Evolutionary conservation across 164 flowering plant genomes (phyloP).

Genomic region (Cinnamomum chago): DNA sequence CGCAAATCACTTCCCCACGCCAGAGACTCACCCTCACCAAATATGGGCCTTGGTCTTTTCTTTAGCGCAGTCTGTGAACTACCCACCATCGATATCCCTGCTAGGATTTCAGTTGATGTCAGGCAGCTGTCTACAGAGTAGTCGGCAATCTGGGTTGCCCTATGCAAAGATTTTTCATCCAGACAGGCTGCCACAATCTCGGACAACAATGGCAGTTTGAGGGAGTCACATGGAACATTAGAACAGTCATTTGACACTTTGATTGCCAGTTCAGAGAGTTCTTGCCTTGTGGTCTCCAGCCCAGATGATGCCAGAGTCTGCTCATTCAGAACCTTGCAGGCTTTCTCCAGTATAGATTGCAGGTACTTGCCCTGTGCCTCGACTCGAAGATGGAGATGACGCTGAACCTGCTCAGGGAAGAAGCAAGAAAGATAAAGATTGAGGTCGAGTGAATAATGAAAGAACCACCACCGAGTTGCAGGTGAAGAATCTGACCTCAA

Average conservation of each 20-base stretch:
- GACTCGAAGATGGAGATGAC: conserved; percentile 72
- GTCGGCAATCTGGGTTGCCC: conserved; percentile 47
- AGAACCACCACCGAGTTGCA: not conserved
- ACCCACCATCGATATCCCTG: conserved; percentile 30
- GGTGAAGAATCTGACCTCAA: conserved; percentile 54
- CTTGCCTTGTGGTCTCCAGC: conserved; percentile 72
- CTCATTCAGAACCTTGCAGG: conserved; percentile 71
- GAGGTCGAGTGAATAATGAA: not conserved
- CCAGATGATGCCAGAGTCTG: conserved; percentile 56
- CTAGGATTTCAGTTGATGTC: conserved; percentile 56
- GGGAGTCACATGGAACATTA: conserved; percentile 31
- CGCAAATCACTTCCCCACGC: conserved; percentile 39
- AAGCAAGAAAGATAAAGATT: not conserved
- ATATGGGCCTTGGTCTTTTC: conserved; percentile 62
- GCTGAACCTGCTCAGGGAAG: conserved; percentile 61
- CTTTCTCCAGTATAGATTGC: conserved; percentile 84
- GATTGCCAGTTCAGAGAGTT: conserved; percentile 73
- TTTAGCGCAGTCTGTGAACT: conserved; percentile 41
- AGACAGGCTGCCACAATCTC: conserved; percentile 38
- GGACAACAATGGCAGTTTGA: conserved; percentile 43
- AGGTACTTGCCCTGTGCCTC: conserved; percentile 94
- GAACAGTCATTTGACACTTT: conserved; percentile 50
- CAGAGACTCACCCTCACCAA: conserved; percentile 41
- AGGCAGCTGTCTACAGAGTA: conserved; percentile 72
- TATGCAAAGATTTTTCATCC: conserved; percentile 32